Evolutionary conservation across 1,139 yeast species (phyloP), one percentile per base, ranked within the genome.

Genomic region (Geotrichum histeridarum): DNA sequence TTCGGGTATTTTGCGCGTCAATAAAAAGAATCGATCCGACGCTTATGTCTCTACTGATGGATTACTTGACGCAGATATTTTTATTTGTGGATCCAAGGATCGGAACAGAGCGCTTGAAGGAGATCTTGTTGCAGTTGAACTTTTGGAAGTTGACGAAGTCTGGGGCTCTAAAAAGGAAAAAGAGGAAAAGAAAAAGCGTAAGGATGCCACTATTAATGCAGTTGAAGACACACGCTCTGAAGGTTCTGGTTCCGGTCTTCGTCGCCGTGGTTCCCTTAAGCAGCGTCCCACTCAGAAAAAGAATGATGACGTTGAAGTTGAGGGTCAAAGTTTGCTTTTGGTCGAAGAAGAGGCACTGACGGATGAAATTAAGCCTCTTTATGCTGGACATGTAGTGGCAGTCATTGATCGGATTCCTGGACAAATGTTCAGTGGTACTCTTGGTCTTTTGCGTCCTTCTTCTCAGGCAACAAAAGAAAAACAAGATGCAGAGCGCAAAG

Each of bases 251-350:
- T 62, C 71, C 1, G 75, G 77, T 6, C 74, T 91, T 51, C 83
- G 83, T 57, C 83, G 99, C 73, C 83, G 87, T 65, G 97, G 97
- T 18, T 88, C 96, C 1, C 78, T 93, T 62, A 88, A 90, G 63
- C 97, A 91, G 72, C 82, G 99, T 65, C 98, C 99, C 42, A 88
- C 96, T n/a, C 94, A 91, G 79, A 93, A 93, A 79, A 93, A 93
- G 72, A 91, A 90, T 67, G 99, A 93, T 68, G 99, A 93, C 67
- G 96, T 93, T 35, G 99, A 93, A 72, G 99, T 93, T 48, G 99
- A 93, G 71, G 99, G 99, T 50, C 99, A 93, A 72, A 86, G 95
- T 1, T 76, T 93, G 60, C 74, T 93, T 50, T 76, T 93, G 57
- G 95, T 86, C 17, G 99, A 93, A 71, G 99, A 93, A 69, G 98